These are phyloP conservation scores for Waltergamsia citrina DNA, from an alignment of 2,329 filamentous ascomycete species.

Conservation along the genomic window DNA sequence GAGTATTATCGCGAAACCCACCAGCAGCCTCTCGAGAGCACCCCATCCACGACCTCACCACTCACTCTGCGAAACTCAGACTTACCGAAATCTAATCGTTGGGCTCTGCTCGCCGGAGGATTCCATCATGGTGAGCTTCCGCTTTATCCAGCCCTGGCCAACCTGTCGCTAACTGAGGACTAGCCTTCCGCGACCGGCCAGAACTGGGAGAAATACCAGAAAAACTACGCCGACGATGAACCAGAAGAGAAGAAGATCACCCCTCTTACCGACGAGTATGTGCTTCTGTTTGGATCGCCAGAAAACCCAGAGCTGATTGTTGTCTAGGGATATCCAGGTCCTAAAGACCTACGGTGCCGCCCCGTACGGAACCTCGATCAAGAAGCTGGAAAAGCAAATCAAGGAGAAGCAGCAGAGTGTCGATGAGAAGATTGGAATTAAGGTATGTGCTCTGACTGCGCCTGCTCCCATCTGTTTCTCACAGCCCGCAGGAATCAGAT, in stretches of 20 bases:
- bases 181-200: constrained; percentile 89
- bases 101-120: not conserved
- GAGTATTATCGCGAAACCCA: constrained; percentile 3
- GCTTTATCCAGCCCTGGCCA: not conserved
- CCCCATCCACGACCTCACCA: not conserved
- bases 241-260: constrained; percentile 99
- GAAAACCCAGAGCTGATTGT: too few species aligned
- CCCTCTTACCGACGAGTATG: constrained; percentile 90
- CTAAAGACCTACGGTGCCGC: constrained; percentile 98
- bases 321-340: constrained; percentile 86
- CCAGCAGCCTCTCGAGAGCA: not conserved
- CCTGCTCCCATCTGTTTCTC: too few species aligned
- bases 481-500: constrained; percentile 69
- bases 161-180: constrained; percentile 1
- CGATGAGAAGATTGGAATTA: constrained; percentile 94
- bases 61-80: not conserved
- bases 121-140: constrained; percentile 29
- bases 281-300: constrained; percentile 11
- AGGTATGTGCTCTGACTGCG: too few species aligned
- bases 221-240: constrained; percentile 94
- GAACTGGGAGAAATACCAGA: constrained; percentile 98
- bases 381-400: constrained; percentile 98
- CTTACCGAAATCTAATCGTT: not conserved
- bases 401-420: constrained; percentile 98
- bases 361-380: constrained; percentile 85